Conservation (phyloP, 768 basidiomycete species). For the Kwoniella dendrophila region DNA sequence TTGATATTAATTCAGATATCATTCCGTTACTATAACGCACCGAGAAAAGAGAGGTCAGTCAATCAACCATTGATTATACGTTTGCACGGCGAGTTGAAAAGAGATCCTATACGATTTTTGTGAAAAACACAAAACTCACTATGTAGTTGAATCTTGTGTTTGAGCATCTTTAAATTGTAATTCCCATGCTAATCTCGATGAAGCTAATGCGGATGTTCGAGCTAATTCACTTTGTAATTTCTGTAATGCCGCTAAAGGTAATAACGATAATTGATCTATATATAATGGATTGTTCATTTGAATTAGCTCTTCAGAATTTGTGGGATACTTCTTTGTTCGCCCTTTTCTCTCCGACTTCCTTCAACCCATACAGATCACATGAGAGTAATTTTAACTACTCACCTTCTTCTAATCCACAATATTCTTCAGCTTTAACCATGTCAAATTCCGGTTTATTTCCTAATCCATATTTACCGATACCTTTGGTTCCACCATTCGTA, state of each 20-base stretch:
- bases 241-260: constrained; percentile 71
- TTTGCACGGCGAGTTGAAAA: too few relatives aligned
- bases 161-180: constrained; percentile 64
- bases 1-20: constrained; percentile 88
- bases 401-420: constrained; percentile 74
- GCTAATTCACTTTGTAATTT: constrained; percentile 69
- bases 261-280: constrained; percentile 70
- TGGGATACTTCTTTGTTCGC: not conserved
- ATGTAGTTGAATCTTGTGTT: constrained; percentile 48
- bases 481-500: constrained; percentile 18
- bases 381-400: constrained; percentile 30
- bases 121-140: constrained; percentile 36
- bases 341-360: not conserved
- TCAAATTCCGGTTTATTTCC: constrained; percentile 79
- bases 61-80: too few relatives aligned
- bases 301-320: not conserved
- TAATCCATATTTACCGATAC: constrained; percentile 59
- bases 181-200: constrained; percentile 74
- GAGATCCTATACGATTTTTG: not conserved
- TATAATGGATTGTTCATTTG: not conserved
- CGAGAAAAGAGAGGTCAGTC: constrained; percentile 39
- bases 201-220: constrained; percentile 72
- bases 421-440: constrained; percentile 64
- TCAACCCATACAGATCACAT: not conserved
- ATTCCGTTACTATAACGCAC: constrained; percentile 87